Base-by-base conservation (phyloP, 768 basidiomycete species). In the Astraeus odoratus region DNA sequence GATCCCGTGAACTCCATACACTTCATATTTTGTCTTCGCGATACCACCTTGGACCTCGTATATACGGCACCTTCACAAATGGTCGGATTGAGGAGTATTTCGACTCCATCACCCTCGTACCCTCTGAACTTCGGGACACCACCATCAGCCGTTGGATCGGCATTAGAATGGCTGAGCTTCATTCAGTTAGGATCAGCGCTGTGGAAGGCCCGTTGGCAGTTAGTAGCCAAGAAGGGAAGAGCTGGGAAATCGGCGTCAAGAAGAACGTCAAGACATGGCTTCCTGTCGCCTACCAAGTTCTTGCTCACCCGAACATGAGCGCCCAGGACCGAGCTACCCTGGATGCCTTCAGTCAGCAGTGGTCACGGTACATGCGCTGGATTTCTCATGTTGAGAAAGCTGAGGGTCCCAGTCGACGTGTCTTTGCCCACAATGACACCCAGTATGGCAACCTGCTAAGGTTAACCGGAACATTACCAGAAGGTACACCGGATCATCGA, bases 11-110 rank as follows among this genome's bases (percentile, higher is more conserved):
- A 62, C 78, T 98, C 25, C 81, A 83, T 54, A 87, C 82, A 23
- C 79, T 99, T 39, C 90, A 97, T 65, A 70, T 86, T 37, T 83
- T 99, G 38, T 95, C 92, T 20, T 87, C 89, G 8, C 73, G 72
- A 48, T 97, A 93, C 66, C 76, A 76, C 53, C 86, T 99, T 40
- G 95, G 93, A 10, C 93, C 96, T 22, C 77, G 81, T 51, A 80
- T 99, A 20, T 91, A 88, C 59, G 96, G 96, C 36, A 97, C 94
- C 1, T 98, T 98, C 65, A 76, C 80, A 52, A 99, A 98, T 62
- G 96, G 96, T 27, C 83, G 96, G 19, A 70, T 98, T 36, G 96
- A 98, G 67, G 86, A 99, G 64, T 96, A 89, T 66, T 97, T 97
- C 61, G 80, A 93, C 49, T 91, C 91, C 13, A 74, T 80, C 26